These are phyloP conservation scores for Wickerhamomyces subpelliculosus DNA, from an alignment of 805 yeast species.

Conservation along the genomic window DNA sequence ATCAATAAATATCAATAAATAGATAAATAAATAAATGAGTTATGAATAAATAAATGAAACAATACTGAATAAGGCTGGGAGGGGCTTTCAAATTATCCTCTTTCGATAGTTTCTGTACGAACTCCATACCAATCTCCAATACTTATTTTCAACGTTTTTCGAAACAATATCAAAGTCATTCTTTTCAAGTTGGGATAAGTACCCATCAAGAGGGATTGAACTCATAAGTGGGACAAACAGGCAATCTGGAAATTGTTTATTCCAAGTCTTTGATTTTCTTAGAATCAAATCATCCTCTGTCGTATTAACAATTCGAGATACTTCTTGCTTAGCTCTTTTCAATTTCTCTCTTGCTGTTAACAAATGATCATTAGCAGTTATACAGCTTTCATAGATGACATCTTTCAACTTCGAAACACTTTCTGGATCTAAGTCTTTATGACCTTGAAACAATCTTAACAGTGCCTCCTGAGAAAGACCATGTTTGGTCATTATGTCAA, in stretches of 20 bases:
- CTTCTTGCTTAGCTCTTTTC: conserved; percentile 28
- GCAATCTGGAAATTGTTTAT: conserved; percentile 50
- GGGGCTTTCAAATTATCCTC: conserved; percentile 10
- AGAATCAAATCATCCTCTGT: conserved; percentile 22
- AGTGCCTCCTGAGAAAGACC: conserved; percentile 59
- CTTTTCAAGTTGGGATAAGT: conserved; percentile 52
- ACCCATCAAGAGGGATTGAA: conserved; percentile 58
- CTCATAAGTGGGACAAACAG: conserved; percentile 62
- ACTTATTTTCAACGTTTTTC: conserved; percentile 14
- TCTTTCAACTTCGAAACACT: conserved; percentile 40
- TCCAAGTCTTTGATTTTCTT: conserved; percentile 32
- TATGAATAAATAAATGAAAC: too few species aligned
- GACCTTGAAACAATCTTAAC: conserved; percentile 35
- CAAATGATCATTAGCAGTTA: conserved; percentile 74
- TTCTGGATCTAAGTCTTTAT: conserved; percentile 13
- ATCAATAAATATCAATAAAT: background rate
- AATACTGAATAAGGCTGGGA: too few species aligned
- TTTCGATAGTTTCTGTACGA: conserved; percentile 17
- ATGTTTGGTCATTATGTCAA: conserved; percentile 46
- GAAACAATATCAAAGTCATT: conserved; percentile 54
- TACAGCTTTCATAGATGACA: conserved; percentile 62
- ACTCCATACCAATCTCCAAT: conserved; percentile 23
- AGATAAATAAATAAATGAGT: background rate
- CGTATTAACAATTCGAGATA: conserved; percentile 24
- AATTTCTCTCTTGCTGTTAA: conserved; percentile 59